Evolutionary conservation across 495 filamentous ascomycete genomes (phyloP), one percentile per base, ranked within the genome.

Genomic region (Aspergillus conjunctus): DNA sequence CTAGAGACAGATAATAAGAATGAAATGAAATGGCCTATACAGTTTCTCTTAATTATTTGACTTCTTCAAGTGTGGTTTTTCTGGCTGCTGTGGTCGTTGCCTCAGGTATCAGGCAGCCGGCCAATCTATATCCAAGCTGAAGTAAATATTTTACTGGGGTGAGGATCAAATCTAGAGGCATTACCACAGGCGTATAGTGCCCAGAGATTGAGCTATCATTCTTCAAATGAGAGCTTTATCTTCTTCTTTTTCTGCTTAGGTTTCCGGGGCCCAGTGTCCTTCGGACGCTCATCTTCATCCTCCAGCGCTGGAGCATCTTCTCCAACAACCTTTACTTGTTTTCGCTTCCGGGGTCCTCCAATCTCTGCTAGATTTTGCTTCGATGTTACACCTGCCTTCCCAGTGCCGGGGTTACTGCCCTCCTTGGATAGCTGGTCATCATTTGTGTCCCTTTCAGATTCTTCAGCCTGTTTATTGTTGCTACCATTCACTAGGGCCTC

Each of bases 211-310:
- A 21, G 17, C 17, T 21, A 62, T 60, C 31, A 59, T 14, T 81
- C 72, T 55, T 78, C 77, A 59, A 79, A 77, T 11, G 75, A 77
- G 14, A 80, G 68, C 66, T 79, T 79, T 62, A 77, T 76, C 63
- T 81, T 78, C 71, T 79, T 80, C 54, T 70, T 70, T 64, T 77
- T 80, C 63, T 68, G 68, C 49, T 74, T 80, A 8, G 73, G 59
- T 62, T 79, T 78, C 22, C 68, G 71, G 30, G 64, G 30, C 26
- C 58, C 62, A 22, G 65, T 51, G 14, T 66, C 67, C 41, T 73
- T 71, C 49, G 65, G 63, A 30, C 53, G 61, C 6, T 54, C 51
- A 31, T 70, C 63, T 39, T 74, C 66, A 11, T 54, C 45, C 52
- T 72, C 71, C 17, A 46, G 61, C 26, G 65, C 57, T n/a, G 61